Percentiles rank a stretch among this genome's conserved stretches.
Conservation (phyloP, 106 monocot genomes). For the Phalaenopsis equestris region DNA sequence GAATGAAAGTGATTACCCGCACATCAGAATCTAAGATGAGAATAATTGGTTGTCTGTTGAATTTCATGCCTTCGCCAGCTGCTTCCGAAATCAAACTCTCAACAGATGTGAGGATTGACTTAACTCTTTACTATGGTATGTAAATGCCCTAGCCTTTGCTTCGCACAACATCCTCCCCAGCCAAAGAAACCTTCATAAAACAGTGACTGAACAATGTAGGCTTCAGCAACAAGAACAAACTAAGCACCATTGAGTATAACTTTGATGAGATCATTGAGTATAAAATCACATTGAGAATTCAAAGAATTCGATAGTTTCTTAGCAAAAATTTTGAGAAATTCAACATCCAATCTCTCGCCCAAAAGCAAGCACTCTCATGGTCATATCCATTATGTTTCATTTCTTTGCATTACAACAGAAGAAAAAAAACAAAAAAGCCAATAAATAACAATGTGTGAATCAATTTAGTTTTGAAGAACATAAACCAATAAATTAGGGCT, state of each 20-base stretch:
- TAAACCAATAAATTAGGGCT: background rate
- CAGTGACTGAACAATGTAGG: conserved; percentile 61
- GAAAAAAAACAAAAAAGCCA: background rate
- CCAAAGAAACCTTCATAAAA: conserved; percentile 64
- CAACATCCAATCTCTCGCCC: conserved; percentile 26
- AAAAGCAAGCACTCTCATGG: conserved; percentile 84
- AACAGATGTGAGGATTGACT: conserved; percentile 14
- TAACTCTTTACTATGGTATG: conserved; percentile 14
- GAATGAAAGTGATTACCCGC: conserved; percentile 41
- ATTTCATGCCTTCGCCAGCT: conserved; percentile 6
- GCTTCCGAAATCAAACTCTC: conserved; percentile 28
- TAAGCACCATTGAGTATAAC: conserved; percentile 44
- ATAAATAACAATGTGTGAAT: conserved; percentile 1
- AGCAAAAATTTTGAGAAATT: conserved; percentile 23
- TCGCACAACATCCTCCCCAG: conserved; percentile 46
- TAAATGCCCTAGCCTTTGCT: conserved; percentile 52
- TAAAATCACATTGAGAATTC: conserved; percentile 32
- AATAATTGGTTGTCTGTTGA: conserved; percentile 62
- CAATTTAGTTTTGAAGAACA: background rate
- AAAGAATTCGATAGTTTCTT: conserved; percentile 27
- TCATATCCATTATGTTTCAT: conserved; percentile 86
- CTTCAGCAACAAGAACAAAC: conserved; percentile 37
- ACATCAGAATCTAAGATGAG: conserved; percentile 67
- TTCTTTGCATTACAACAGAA: conserved; percentile 28
- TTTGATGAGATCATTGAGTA: conserved; percentile 34